A percentile compares a stretch with the other conserved stretches of the same genome.
Evolutionary conservation across 2,329 filamentous ascomycete genomes (phyloP).

Genomic region (Fusarium sp.): DNA sequence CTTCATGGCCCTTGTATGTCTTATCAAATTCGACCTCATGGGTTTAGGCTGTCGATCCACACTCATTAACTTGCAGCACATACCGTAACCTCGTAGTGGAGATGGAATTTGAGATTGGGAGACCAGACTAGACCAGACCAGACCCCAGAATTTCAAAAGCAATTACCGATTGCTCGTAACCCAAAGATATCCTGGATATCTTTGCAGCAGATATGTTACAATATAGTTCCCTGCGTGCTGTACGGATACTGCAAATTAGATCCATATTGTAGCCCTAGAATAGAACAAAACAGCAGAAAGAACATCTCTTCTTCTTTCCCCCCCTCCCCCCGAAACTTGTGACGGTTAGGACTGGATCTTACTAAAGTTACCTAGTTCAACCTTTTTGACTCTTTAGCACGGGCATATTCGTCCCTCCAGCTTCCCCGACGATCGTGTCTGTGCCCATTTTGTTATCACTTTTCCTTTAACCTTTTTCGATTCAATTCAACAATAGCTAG

Average conservation of each 20-base stretch:
- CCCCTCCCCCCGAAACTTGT: conserved; percentile 5
- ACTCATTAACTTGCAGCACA: conserved; percentile 35
- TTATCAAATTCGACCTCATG: conserved; percentile 21
- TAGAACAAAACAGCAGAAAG: background rate
- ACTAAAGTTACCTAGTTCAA: conserved; percentile 16
- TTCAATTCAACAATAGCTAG: conserved; percentile 18
- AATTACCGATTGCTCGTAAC: conserved; percentile 18
- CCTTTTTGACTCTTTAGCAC: conserved; percentile 27
- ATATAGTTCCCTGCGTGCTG: no score
- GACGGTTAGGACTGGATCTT: background rate
- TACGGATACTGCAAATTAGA: background rate
- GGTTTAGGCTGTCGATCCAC: conserved; percentile 26
- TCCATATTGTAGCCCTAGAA: background rate
- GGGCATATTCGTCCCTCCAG: conserved; percentile 1
- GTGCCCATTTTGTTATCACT: background rate
- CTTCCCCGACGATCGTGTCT: conserved; percentile 10
- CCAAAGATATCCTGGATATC: background rate
- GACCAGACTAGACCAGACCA: conserved; percentile 9
- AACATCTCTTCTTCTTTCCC: background rate
- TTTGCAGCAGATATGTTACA: background rate
- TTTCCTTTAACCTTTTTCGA: background rate
- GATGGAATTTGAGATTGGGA: conserved; percentile 21
- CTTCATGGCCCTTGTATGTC: conserved; percentile 2
- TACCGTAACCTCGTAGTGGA: conserved; percentile 20
- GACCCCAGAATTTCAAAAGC: conserved; percentile 37